Conservation (phyloP, 2,329 filamentous ascomycete genomes). For the Coleophoma cylindrospora region DNA sequence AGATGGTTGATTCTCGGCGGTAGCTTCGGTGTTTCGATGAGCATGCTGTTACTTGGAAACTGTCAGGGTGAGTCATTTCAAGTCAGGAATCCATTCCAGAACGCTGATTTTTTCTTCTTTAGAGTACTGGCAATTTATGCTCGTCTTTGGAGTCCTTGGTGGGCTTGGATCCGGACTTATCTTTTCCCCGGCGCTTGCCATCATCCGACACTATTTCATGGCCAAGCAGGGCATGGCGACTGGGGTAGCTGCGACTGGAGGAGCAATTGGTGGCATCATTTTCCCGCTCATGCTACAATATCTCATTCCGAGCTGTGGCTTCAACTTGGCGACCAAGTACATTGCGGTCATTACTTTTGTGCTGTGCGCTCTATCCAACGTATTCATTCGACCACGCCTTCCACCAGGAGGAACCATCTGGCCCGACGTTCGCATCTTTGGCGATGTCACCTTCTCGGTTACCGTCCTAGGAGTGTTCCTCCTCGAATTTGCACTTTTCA, state of each 20-base stretch:
- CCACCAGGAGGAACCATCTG: slow-evolving; percentile 1
- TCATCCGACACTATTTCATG: slow-evolving; percentile 78
- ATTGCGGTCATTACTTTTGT: background rate
- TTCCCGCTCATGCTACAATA: slow-evolving; percentile 42
- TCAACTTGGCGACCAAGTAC: background rate
- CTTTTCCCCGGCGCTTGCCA: slow-evolving; percentile 76
- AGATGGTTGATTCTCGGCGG: slow-evolving; percentile 19
- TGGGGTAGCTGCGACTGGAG: slow-evolving; percentile 72
- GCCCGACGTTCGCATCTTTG: background rate
- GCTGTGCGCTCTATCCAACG: slow-evolving; percentile 26
- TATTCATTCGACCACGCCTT: background rate
- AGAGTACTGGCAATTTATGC: slow-evolving; percentile 46
- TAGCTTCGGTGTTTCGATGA: slow-evolving; percentile 1
- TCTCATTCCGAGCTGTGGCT: background rate
- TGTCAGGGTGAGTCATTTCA: slow-evolving; percentile 28
- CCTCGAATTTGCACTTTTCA: slow-evolving; percentile 68
- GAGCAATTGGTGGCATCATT: slow-evolving; percentile 63
- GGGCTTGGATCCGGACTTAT: slow-evolving; percentile 73
- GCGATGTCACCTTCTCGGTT: background rate
- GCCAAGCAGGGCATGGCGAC: slow-evolving; percentile 71
- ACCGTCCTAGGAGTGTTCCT: slow-evolving; percentile 47
- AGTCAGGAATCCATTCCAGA: background rate
- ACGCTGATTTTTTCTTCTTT: background rate
- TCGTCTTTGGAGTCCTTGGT: slow-evolving; percentile 65
- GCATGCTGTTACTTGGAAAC: slow-evolving; percentile 43